A percentile compares a stretch with the other conserved stretches of the same genome.
These are phyloP conservation scores for Moesziomyces globuligerus DNA, from an alignment of 1,284 basidiomycete species.

Conservation along the genomic window DNA sequence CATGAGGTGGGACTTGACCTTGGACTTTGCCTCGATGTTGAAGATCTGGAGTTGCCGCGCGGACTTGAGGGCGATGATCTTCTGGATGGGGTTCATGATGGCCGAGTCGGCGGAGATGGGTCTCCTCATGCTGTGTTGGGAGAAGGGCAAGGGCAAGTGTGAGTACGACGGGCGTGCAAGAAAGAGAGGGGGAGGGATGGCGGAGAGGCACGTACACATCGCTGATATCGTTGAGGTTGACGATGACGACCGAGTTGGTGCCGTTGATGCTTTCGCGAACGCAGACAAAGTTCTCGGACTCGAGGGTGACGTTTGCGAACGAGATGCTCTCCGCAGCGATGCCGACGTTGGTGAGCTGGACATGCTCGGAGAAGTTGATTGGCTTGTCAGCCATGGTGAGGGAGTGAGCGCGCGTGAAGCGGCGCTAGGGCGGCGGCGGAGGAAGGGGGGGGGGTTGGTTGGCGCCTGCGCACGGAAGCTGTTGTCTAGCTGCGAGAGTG, in stretches of 20 bases:
- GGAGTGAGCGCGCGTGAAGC: constrained; percentile 3
- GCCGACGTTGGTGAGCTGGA: constrained; percentile 91
- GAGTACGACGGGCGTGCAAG: too few species aligned
- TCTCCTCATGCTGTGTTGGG: constrained; percentile 74
- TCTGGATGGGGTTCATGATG: constrained; percentile 97
- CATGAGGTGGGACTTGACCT: constrained; percentile 92
- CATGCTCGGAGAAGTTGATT: constrained; percentile 62
- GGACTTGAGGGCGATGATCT: constrained; percentile 92
- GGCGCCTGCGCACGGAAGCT: too few species aligned
- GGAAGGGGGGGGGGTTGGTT: background rate
- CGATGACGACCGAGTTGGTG: constrained; percentile 64
- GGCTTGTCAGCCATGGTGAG: constrained; percentile 65
- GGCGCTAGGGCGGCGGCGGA: constrained; percentile 9
- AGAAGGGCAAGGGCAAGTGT: too few species aligned
- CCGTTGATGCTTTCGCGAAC: constrained; percentile 74
- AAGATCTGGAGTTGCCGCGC: constrained; percentile 91
- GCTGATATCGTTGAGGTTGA: constrained; percentile 64
- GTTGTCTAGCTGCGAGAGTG: too few species aligned
- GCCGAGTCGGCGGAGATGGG: constrained; percentile 98
- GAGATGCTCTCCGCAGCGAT: constrained; percentile 96
- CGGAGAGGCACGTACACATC: constrained; percentile 53
- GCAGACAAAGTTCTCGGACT: constrained; percentile 97
- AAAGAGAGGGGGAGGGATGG: background rate
- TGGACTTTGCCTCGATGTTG: constrained; percentile 94
- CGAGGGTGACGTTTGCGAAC: constrained; percentile 94